Base-by-base conservation (phyloP, 768 basidiomycete genomes). In the Paxillus rubicundulus region DNA sequence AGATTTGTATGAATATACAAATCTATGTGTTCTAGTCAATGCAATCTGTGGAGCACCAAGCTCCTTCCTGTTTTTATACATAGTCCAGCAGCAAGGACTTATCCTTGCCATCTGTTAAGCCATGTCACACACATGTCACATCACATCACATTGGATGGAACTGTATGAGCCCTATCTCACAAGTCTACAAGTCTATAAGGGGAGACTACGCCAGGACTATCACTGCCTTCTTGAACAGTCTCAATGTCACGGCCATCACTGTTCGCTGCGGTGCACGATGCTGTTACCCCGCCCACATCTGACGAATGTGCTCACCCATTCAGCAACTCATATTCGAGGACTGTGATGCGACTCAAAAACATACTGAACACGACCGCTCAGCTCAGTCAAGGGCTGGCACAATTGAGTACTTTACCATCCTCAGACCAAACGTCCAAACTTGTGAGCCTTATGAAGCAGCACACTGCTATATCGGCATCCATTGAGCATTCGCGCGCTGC, bases 371-470 rank as follows among this genome's bases (percentile, higher is more conserved):
- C 78, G 9, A 74, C 82, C 12, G 72, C 77, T 36, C 77, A 82
- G 58, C 66, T 86, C 13, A 76, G 77, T 3, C 71, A 78, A 63
- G 84, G 83, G 0, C 69, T 89, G 24, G 72, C 58, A 9, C 68
- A 76, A 24, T 62, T 77, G 45, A 81, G 82, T 20, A 46, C 52
- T 58, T 55, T 77, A 14, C 67, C 82, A 7, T 69, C 76, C 10
- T 74, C 79, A 8, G 74, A 82, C 55, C 74, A 79, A 27, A 84
- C 85, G 45, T 77, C 84, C 13, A 89, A 88, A 59, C 74, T 88
- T 6, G 74, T 86, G 32, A 87, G 87, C 14, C 74, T 83, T 21
- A 72, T 88, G 60, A 81, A 85, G 27, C 85, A 90, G 62, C 79
- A 84, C 54, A 76, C 84, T 1, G 69, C 80, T n/a, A 59, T 67